Evolutionary conservation across 2,329 filamentous ascomycete species (phyloP).

Genomic region (Penicillium sp.): DNA sequence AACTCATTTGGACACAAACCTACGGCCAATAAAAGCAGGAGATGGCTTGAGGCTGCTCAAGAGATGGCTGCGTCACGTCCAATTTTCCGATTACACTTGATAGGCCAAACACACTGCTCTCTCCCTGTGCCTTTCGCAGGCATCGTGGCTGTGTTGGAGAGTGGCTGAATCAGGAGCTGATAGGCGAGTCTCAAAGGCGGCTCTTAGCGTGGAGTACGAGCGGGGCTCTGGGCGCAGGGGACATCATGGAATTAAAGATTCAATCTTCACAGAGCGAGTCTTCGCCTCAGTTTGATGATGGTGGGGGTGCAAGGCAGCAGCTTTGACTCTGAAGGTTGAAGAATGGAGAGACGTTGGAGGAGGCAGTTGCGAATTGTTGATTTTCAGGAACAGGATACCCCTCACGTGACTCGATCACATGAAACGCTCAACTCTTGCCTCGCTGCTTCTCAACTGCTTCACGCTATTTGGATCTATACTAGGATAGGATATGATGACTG

Average conservation of each 20-base stretch:
- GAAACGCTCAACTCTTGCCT: neutral
- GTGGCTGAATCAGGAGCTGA: slow-evolving; percentile 9
- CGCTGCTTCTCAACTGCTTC: neutral
- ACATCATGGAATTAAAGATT: neutral
- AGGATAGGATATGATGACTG: neutral
- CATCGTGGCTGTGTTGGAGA: slow-evolving; percentile 11
- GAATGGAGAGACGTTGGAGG: neutral
- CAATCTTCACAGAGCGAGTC: neutral
- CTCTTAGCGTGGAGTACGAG: neutral
- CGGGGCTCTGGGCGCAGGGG: neutral
- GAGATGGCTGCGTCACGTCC: neutral
- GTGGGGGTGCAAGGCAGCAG: neutral
- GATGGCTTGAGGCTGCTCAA: neutral
- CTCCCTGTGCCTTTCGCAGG: neutral
- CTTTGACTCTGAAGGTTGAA: neutral
- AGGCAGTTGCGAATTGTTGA: neutral
- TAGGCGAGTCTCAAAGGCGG: slow-evolving; percentile 4
- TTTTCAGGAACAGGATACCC: neutral
- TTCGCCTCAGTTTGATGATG: neutral
- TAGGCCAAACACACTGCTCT: slow-evolving; percentile 1
- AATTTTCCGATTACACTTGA: neutral
- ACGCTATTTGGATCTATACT: neutral
- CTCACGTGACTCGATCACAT: neutral
- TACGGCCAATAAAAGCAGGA: neutral
- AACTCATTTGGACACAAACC: slow-evolving; percentile 1